Conservation (phyloP, 1,139 yeast species). For the Torulaspora globosa region DNA sequence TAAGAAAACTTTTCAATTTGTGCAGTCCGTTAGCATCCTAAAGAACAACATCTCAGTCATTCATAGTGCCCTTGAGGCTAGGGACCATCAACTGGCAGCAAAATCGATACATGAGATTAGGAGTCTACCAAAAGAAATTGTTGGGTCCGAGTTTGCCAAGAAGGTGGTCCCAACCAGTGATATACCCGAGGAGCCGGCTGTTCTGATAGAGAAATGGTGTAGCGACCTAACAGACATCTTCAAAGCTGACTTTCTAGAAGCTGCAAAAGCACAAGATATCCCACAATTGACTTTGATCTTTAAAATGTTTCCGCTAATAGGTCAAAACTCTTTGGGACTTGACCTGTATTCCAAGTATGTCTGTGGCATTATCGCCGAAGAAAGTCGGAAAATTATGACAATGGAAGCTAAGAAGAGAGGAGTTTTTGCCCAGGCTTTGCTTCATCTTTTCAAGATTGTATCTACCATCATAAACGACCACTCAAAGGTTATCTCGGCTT, state of each 20-base stretch:
- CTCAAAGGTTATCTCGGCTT: constrained; percentile 66
- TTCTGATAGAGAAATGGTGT: constrained; percentile 55
- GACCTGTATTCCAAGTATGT: constrained; percentile 80
- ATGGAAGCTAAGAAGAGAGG: constrained; percentile 36
- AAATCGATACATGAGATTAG: constrained; percentile 67
- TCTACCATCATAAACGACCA: constrained; percentile 85
- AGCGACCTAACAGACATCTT: constrained; percentile 56
- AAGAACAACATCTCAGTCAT: constrained; percentile 32
- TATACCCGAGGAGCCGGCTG: constrained; percentile 75
- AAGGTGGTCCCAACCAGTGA: constrained; percentile 87
- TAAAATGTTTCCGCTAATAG: constrained; percentile 82
- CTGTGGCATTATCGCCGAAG: constrained; percentile 76
- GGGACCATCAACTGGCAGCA: constrained; percentile 62
- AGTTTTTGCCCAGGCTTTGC: constrained; percentile 62
- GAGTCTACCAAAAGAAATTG: constrained; percentile 52
- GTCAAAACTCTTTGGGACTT: constrained; percentile 67
- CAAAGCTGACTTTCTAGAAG: constrained; percentile 58
- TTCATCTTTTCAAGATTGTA: constrained; percentile 77
- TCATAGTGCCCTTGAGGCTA: constrained; percentile 34
- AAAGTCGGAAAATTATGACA: constrained; percentile 50
- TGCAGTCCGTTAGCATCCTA: constrained; percentile 58
- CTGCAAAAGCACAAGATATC: constrained; percentile 63
- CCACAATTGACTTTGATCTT: constrained; percentile 60
- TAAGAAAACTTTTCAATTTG: constrained; percentile 59
- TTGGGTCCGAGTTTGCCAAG: constrained; percentile 70